Base-by-base conservation (phyloP, 2,329 filamentous ascomycete species). In the Cryphonectria japonica region DNA sequence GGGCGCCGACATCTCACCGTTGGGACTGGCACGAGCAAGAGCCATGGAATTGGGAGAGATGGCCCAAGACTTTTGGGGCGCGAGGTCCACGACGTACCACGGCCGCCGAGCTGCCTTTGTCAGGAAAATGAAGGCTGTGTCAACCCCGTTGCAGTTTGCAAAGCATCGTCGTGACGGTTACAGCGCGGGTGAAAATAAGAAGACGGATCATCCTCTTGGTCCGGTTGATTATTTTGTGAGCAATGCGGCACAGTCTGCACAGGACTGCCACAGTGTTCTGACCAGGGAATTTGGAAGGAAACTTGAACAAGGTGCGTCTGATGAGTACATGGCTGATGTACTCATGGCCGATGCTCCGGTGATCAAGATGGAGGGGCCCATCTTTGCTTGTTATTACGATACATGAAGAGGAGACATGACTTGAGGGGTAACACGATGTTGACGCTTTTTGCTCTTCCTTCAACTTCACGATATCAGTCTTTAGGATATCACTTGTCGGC, bases 11-110 rank as follows among this genome's bases (percentile, higher is more conserved):
- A 71, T 82, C 19, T 78, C 79, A 0, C 69, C 77, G 0, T 69
- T 76, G 0, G 77, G 76, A 1, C 77, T 83, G 7, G 79, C 80
- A 1, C 74, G 71, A 4, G 78, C 79, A 2, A 78, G 82, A 37
- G 79, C 79, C 0, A 72, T 75, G 13, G 82, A 83, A 75, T 77
- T 83, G 0, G 79, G 77, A 7, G 79, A 83, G 71, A 83, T 83
- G 81, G 76, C 78, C 52, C 79, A 80, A 64, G 82, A 83, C 75
- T 83, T 83, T 73, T 83, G 81, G 81, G 79, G 79, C 34, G 73
- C 80, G 0, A 76, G 82, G 7, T 76, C 80, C 5, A 66, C 74
- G 16, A 76, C 81, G 19, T 83, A 83, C 67, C 81, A 83, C 74
- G 74, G 74, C 2, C 79, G 82, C 19, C 78, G 82, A 11, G 76